Percentiles rank a stretch among this genome's conserved stretches.
Conservation (phyloP, 1,139 yeast genomes). For the Geotrichum klebahnii region DNA sequence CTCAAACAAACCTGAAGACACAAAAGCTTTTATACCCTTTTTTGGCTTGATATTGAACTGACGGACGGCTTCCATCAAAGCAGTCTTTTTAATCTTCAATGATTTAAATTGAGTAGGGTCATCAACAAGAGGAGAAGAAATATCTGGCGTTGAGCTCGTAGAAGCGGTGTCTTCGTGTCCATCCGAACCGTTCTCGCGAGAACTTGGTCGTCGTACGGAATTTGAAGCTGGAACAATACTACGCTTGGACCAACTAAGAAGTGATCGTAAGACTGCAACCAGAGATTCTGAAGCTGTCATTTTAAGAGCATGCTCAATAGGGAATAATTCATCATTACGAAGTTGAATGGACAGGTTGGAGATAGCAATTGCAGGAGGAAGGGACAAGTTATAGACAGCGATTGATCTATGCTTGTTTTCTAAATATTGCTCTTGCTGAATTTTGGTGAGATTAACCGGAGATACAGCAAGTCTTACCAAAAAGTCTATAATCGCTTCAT, state of each 20-base stretch:
- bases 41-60: conserved; percentile 84
- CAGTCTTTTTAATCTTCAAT: conserved; percentile 77
- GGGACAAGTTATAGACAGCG: conserved; percentile 69
- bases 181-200: conserved; percentile 16
- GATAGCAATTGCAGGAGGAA: conserved; percentile 72
- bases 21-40: conserved; percentile 62
- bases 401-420: conserved; percentile 60
- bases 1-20: conserved; percentile 59
- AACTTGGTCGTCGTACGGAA: conserved; percentile 2
- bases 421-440: conserved; percentile 62
- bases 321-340: conserved; percentile 36
- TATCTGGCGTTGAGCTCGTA: conserved; percentile 21
- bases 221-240: conserved; percentile 45
- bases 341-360: conserved; percentile 58
- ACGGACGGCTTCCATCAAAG: conserved; percentile 60
- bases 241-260: conserved; percentile 84
- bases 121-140: conserved; percentile 40
- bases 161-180: conserved; percentile 17
- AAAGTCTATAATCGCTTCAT: conserved; percentile 76
- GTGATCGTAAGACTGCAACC: conserved; percentile 76
- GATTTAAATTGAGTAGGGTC: conserved; percentile 84
- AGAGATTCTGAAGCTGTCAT: conserved; percentile 75
- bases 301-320: conserved; percentile 70
- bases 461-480: conserved; percentile 69
- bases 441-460: conserved; percentile 65